A percentile compares a stretch with the other conserved stretches of the same genome.
phyloP scores from a whole-genome alignment of 1,284 basidiomycete genomes.

The Malassezia cuniculi region DNA sequence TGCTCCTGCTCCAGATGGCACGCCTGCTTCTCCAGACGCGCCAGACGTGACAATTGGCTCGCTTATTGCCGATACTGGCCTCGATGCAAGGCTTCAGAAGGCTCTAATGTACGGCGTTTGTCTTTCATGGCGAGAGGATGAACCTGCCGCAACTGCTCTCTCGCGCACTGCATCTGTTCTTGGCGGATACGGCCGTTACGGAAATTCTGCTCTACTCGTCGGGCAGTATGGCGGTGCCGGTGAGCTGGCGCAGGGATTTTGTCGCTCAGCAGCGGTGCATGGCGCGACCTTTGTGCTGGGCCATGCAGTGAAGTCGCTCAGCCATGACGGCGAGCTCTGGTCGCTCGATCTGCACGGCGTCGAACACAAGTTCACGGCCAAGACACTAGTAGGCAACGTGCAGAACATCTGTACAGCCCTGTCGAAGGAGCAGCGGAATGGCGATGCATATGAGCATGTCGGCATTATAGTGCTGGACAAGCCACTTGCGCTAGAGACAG shows the following conservation, averaged over 20 bases:
- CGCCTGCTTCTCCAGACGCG: no score
- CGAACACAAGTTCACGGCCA: constrained; percentile 53
- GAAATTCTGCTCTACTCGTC: constrained; percentile 75
- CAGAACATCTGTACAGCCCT: no score
- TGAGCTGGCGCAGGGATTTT: constrained; percentile 39
- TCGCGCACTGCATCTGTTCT: constrained; percentile 51
- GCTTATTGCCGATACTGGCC: no score
- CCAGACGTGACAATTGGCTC: neutral
- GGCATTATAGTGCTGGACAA: constrained; percentile 20
- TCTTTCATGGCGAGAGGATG: constrained; percentile 29
- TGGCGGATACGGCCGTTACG: constrained; percentile 70
- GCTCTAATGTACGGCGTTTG: constrained; percentile 40
- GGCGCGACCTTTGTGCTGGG: constrained; percentile 33
- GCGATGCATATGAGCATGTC: neutral
- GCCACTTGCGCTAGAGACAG: constrained; percentile 14
- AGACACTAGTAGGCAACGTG: constrained; percentile 47
- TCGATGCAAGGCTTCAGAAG: neutral
- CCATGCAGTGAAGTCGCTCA: constrained; percentile 12
- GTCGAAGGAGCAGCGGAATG: no score
- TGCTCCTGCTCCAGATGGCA: constrained; percentile 9
- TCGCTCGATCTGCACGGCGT: constrained; percentile 48
- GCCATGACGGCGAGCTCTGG: neutral
- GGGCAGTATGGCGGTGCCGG: constrained; percentile 74
- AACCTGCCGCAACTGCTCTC: constrained; percentile 18
- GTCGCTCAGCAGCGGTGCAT: constrained; percentile 32